Conservation (phyloP, 2,329 filamentous ascomycete species). For the Phialemonium atrogriseum region DNA sequence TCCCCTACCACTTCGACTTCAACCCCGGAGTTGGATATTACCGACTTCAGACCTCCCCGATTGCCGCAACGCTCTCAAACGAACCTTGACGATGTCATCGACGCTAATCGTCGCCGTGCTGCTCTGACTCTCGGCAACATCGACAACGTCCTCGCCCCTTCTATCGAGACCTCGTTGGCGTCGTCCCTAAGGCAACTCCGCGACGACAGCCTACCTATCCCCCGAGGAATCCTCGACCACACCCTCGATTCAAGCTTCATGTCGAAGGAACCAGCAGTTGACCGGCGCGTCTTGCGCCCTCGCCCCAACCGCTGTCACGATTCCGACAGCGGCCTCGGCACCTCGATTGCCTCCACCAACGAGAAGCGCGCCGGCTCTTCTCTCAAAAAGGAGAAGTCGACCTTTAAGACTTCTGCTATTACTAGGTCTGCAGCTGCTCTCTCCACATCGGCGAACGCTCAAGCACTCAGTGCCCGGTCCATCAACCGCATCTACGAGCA, state of each 20-base stretch:
- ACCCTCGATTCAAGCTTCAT: slow-evolving; percentile 44
- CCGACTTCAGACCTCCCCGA: slow-evolving; percentile 38
- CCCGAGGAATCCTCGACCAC: slow-evolving; percentile 49
- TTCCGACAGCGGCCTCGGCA: slow-evolving; percentile 83
- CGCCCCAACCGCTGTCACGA: slow-evolving; percentile 53
- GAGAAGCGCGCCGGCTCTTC: slow-evolving; percentile 41
- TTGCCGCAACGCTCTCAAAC: slow-evolving; percentile 62
- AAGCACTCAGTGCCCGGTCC: slow-evolving; percentile 59
- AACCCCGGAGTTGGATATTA: slow-evolving; percentile 22
- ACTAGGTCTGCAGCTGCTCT: slow-evolving; percentile 49
- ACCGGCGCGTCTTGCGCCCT: slow-evolving; percentile 43
- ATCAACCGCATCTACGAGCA: slow-evolving; percentile 72
- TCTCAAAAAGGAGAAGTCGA: slow-evolving; percentile 27
- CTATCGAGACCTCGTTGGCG: slow-evolving; percentile 24
- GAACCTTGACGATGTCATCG: slow-evolving; percentile 62
- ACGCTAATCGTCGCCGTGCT: slow-evolving; percentile 60
- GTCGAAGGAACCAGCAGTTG: slow-evolving; percentile 30
- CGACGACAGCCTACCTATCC: slow-evolving; percentile 52
- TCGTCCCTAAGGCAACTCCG: slow-evolving; percentile 26
- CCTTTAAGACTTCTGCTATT: slow-evolving; percentile 44
- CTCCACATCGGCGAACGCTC: slow-evolving; percentile 39
- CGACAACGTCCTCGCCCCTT: slow-evolving; percentile 49
- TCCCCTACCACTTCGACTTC: slow-evolving; percentile 36
- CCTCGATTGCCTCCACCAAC: slow-evolving; percentile 61
- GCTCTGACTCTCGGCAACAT: slow-evolving; percentile 58